These are phyloP conservation scores for Pestalotiopsis sp. DNA, from an alignment of 2,329 filamentous ascomycete genomes.

Conservation along the genomic window DNA sequence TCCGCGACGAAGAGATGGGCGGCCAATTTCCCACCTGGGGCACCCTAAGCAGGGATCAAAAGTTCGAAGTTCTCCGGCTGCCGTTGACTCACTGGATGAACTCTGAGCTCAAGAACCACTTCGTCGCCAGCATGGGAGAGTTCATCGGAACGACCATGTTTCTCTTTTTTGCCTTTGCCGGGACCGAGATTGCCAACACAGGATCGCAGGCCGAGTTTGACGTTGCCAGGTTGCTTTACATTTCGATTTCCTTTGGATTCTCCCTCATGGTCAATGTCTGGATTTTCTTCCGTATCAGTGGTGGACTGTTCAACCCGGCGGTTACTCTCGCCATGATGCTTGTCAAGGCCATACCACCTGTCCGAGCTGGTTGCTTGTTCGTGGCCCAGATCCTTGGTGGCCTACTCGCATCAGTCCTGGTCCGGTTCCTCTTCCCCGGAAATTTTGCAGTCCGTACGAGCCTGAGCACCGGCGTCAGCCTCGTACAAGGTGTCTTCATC, in stretches of 20 bases:
- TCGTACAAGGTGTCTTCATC: constrained; percentile 55
- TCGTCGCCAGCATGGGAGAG: constrained; percentile 39
- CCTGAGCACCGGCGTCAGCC: constrained; percentile 43
- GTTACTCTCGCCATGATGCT: constrained; percentile 22
- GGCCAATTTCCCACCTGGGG: constrained; percentile 34
- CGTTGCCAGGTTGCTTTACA: constrained; percentile 30
- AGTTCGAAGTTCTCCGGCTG: constrained; percentile 44
- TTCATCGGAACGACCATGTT: constrained; percentile 46
- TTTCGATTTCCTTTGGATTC: constrained; percentile 35
- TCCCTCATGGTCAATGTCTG: constrained; percentile 39
- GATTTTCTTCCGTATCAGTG: constrained; percentile 41
- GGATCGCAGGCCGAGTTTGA: constrained; percentile 21
- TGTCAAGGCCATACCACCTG: constrained; percentile 15
- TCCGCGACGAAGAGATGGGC: constrained; percentile 17
- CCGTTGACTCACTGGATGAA: constrained; percentile 51
- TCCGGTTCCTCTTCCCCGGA: constrained; percentile 46
- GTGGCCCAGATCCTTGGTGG: constrained; percentile 20
- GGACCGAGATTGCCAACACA: constrained; percentile 43
- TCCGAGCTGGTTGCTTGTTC: constrained; percentile 18
- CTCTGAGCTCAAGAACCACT: constrained; percentile 46
- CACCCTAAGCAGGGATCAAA: constrained; percentile 40
- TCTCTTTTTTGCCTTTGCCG: constrained; percentile 45
- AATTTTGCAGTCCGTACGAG: constrained; percentile 48
- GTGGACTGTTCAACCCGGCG: constrained; percentile 25
- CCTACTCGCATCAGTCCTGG: constrained; percentile 34